phyloP scores from a whole-genome alignment of 441 rosid species.

The Gossypium aridum region DNA sequence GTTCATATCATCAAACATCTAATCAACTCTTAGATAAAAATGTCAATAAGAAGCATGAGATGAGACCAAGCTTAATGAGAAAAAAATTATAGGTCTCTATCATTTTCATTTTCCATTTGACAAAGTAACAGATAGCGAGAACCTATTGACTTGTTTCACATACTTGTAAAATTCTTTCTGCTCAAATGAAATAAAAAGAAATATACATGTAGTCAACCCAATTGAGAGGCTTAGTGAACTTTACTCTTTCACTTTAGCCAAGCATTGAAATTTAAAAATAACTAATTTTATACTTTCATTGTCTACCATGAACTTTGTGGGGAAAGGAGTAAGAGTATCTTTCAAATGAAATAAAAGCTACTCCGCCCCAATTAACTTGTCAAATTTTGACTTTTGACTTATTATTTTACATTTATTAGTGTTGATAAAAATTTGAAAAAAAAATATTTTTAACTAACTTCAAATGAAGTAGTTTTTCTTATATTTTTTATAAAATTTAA shows the following conservation, averaged over 20 bases:
- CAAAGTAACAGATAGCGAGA: not conserved
- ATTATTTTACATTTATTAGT: not conserved
- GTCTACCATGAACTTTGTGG: not conserved
- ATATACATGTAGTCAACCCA: not conserved
- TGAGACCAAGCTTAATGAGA: constrained; percentile 1
- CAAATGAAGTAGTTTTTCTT: not conserved
- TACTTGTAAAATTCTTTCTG: not conserved
- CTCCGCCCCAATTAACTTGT: not conserved
- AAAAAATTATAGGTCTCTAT: not conserved
- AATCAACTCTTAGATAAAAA: not conserved
- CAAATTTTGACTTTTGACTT: not conserved
- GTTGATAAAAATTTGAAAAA: not conserved
- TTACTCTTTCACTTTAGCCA: not conserved
- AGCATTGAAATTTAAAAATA: not conserved
- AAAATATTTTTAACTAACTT: not conserved
- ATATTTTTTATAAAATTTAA: not conserved
- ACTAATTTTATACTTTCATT: not conserved
- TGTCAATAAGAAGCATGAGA: not conserved
- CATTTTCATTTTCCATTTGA: not conserved
- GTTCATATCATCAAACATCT: not conserved
- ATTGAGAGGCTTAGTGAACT: not conserved
- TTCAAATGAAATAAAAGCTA: not conserved
- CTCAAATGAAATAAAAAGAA: not conserved
- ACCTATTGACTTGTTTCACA: not conserved
- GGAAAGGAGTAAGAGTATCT: not conserved